Conservation (phyloP, 108 stramenopile genomes). For the Schizochytrium sp. region DNA sequence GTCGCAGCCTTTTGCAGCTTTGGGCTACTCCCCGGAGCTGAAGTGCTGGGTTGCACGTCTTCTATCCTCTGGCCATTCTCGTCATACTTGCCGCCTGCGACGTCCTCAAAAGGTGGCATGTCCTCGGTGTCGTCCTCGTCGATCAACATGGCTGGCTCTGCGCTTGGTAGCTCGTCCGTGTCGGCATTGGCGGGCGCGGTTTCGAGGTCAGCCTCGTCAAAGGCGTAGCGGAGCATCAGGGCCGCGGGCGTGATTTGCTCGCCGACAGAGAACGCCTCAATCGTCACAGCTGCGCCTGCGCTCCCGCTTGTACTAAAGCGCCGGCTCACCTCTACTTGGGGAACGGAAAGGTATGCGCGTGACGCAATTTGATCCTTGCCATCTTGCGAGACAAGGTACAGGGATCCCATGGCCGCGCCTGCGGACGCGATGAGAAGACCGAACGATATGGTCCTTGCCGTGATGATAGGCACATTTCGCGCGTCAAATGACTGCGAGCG, state of each 20-base stretch:
- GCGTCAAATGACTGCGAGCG: neutral
- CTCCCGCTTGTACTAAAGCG: neutral
- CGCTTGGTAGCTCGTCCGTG: neutral
- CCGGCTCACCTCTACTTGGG: neutral
- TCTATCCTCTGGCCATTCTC: too few relatives aligned
- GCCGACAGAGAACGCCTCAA: neutral
- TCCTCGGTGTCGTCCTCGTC: neutral
- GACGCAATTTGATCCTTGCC: neutral
- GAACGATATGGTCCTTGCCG: neutral
- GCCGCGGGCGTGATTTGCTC: slow-evolving; percentile 10
- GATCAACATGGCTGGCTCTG: neutral
- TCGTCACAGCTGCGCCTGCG: slow-evolving; percentile 2
- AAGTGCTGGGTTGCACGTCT: too few relatives aligned
- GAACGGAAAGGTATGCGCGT: neutral
- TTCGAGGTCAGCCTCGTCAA: neutral
- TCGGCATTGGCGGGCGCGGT: neutral
- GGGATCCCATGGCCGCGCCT: neutral
- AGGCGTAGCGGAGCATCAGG: slow-evolving; percentile 12
- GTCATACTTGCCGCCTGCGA: too few relatives aligned
- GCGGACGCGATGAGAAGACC: neutral
- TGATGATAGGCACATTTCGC: neutral
- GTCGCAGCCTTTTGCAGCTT: too few relatives aligned
- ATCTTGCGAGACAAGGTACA: slow-evolving; percentile 4
- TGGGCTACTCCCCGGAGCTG: too few relatives aligned
- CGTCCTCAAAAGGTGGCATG: neutral